A percentile compares a stretch with the other conserved stretches of the same genome.
phyloP scores from a whole-genome alignment of 2,329 filamentous ascomycete genomes.

The Eurotiales sp. region DNA sequence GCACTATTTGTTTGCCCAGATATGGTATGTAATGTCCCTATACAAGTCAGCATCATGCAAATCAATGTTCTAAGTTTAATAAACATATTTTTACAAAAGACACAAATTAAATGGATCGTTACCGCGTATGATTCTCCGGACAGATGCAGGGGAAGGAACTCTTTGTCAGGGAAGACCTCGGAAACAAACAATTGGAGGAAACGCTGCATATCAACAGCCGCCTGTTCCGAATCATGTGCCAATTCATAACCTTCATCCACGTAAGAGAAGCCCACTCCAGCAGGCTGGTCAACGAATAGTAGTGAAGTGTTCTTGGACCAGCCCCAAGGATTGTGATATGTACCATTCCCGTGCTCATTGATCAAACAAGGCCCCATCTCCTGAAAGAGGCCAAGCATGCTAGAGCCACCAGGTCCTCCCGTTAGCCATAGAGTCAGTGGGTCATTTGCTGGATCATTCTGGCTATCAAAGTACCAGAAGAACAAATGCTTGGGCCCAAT shows the following conservation, averaged over 20 bases:
- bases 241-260: conserved; percentile 87
- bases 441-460: conserved; percentile 42
- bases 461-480: conserved; percentile 42
- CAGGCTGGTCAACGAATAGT: conserved; percentile 37
- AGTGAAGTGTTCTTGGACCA: conserved; percentile 36
- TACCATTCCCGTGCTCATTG: conserved; percentile 39
- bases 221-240: conserved; percentile 45
- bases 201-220: conserved; percentile 45
- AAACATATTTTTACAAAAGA: too few relatives aligned
- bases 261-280: conserved; percentile 38
- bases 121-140: conserved; percentile 47
- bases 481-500: conserved; percentile 20
- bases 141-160: conserved; percentile 44
- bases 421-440: conserved; percentile 52
- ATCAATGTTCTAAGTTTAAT: too few relatives aligned
- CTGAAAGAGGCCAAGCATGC: conserved; percentile 51
- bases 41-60: not conserved
- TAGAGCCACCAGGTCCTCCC: conserved; percentile 52
- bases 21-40: conserved; percentile 46
- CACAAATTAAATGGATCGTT: too few relatives aligned
- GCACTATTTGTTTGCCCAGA: conserved; percentile 41
- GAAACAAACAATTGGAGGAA: conserved; percentile 47
- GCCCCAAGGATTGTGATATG: conserved; percentile 36
- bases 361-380: conserved; percentile 47
- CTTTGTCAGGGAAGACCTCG: conserved; percentile 42